Evolutionary conservation across 2,329 filamentous ascomycete species (phyloP), one percentile per base, ranked within the genome.

Genomic region (Sporothrix phasma): DNA sequence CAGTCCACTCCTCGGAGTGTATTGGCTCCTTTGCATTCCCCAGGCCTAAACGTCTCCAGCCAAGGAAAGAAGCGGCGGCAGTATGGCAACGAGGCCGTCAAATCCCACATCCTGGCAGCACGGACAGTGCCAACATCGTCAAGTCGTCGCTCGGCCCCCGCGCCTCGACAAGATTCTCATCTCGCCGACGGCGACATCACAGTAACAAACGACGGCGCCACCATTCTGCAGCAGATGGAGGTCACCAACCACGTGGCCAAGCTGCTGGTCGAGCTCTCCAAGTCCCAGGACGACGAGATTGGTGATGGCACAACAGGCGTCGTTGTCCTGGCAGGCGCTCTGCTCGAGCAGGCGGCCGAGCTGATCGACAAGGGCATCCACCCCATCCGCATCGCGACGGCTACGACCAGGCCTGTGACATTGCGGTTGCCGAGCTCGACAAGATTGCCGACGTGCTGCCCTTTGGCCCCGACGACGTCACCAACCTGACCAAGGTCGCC

Each of bases 311-410:
- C 94, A 68, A 99, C 94, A 0, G 94, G 94, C 76, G 94, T 99
- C 15, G 94, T 99, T 61, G 95, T 99, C 58, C 80, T 99, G 70
- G 94, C 94, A 15, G 94, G 93, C 68, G 92, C 94, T 67, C 85
- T 99, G 68, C 82, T 99, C 67, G 95, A 99, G 78, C 93, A 97
- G 79, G 94, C 94, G 19, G 91, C 93, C 68, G 94, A 97, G 75
- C 85, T 99, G 71, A 97, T 99, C 76, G 95, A 99, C 83, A 99
- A 99, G 84, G 95, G 94, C 74, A 99, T 99, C 72, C 94, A 99
- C 79, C 94, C 94, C 67, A 99, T 99, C 75, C 84, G 95, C 71
- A 97, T 99, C 78, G 95, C 95, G 94, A 99, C 77, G 94, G 94
- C 62, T 99, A 96, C 78, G 94, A 99, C 75, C 87, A 96, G 73